A percentile compares a stretch with the other conserved stretches of the same genome.
Conservation (phyloP, 805 yeast species). For the Nakazawaea laoshanensis region DNA sequence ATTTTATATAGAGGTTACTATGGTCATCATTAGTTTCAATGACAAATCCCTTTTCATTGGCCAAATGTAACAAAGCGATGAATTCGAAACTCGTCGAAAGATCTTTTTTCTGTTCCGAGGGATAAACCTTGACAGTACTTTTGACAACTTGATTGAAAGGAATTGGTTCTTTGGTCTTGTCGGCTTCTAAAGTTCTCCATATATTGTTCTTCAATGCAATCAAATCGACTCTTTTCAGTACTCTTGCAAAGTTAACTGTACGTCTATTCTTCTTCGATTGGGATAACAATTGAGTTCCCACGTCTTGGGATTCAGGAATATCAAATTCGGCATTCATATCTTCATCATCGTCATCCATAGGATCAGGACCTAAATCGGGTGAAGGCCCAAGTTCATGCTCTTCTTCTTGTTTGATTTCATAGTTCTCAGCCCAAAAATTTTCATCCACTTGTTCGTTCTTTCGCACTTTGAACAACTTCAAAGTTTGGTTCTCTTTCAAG, state of each 20-base stretch:
- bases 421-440: conserved; percentile 64
- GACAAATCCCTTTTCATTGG: conserved; percentile 73
- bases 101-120: conserved; percentile 49
- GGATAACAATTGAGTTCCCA: conserved; percentile 18
- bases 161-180: conserved; percentile 4
- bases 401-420: too few species aligned
- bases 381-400: too few species aligned
- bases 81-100: conserved; percentile 81
- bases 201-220: conserved; percentile 62
- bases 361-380: conserved; percentile 16
- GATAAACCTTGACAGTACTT: conserved; percentile 35
- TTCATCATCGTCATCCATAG: conserved; percentile 33
- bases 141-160: conserved; percentile 16
- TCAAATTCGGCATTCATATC: conserved; percentile 20
- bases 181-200: conserved; percentile 45
- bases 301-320: conserved; percentile 5
- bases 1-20: conserved; percentile 4
- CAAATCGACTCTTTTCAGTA: conserved; percentile 76
- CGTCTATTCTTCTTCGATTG: conserved; percentile 19
- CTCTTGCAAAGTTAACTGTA: conserved; percentile 52
- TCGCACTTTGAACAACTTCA: conserved; percentile 14
- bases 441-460: conserved; percentile 34
- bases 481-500: conserved; percentile 46
- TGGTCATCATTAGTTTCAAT: conserved; percentile 35
- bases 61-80: conserved; percentile 74